phyloP scores from a whole-genome alignment of 192 early-diverging fungal genomes.

The Coemansia sp. region DNA sequence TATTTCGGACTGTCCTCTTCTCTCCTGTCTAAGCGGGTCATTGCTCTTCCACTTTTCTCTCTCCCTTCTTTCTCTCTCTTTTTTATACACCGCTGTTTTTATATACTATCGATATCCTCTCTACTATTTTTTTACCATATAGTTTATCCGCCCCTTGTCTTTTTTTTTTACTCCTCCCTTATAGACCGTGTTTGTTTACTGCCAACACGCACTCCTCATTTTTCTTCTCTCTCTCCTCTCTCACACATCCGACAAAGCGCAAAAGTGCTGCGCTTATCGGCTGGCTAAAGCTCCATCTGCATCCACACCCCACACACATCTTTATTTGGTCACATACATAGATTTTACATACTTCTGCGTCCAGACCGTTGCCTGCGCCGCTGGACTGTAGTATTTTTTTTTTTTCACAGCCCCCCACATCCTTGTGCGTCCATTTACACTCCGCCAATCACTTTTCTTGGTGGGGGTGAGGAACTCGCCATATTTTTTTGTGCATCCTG shows the following conservation, averaged over 20 bases:
- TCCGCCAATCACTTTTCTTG: background rate
- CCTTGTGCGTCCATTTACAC: background rate
- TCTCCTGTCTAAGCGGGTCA: background rate
- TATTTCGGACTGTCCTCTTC: conserved; percentile 2
- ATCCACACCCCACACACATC: background rate
- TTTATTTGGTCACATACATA: background rate
- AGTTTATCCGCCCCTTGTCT: conserved; percentile 28
- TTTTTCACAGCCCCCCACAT: background rate
- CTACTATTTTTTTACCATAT: conserved; percentile 19
- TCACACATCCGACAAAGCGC: background rate
- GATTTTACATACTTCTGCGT: conserved; percentile 2
- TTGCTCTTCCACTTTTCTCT: conserved; percentile 13
- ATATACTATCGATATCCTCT: conserved; percentile 50
- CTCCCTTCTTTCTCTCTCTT: conserved; percentile 28
- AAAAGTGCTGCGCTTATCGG: background rate
- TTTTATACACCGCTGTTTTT: conserved; percentile 22
- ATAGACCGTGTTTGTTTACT: conserved; percentile 4
- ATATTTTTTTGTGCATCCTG: background rate
- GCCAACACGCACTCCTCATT: background rate
- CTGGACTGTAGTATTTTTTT: background rate
- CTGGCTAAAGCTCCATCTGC: background rate
- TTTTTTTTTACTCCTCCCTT: conserved; percentile 5
- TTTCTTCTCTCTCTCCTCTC: background rate
- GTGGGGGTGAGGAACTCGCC: background rate
- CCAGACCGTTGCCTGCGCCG: background rate